These are phyloP conservation scores for Trichocladium uniseriatum DNA, from an alignment of 495 filamentous ascomycete species.

Conservation along the genomic window DNA sequence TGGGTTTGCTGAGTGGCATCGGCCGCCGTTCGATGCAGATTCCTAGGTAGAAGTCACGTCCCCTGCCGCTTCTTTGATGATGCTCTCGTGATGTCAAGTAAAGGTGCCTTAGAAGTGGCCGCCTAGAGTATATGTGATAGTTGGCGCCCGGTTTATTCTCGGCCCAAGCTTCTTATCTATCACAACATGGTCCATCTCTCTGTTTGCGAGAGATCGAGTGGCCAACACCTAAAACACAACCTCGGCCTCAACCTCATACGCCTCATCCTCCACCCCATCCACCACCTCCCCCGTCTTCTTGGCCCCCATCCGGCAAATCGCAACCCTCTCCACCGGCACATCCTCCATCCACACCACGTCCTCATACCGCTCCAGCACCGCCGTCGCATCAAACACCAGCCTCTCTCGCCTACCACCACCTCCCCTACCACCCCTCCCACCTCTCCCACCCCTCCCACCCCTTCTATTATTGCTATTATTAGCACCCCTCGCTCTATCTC, in stretches of 20 bases:
- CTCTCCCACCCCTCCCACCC: slow-evolving; percentile 21
- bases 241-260: slow-evolving; percentile 45
- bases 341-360: slow-evolving; percentile 54
- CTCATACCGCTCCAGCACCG: slow-evolving; percentile 41
- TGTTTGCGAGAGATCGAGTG: too few species aligned
- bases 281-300: slow-evolving; percentile 39
- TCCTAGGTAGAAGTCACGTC: neutral
- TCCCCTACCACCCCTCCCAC: too few species aligned
- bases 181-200: too few species aligned
- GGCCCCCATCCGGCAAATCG: slow-evolving; percentile 72
- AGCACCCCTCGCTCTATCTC: slow-evolving; percentile 11
- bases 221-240: slow-evolving; percentile 25
- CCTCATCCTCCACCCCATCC: slow-evolving; percentile 34
- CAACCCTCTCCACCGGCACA: slow-evolving; percentile 52
- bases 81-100: too few species aligned
- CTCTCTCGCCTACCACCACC: slow-evolving; percentile 29
- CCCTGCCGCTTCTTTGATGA: too few species aligned
- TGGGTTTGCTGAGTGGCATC: neutral
- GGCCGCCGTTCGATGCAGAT: neutral
- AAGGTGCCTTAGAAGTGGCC: too few species aligned
- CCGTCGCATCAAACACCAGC: slow-evolving; percentile 45
- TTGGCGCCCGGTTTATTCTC: too few species aligned
- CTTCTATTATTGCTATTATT: neutral
- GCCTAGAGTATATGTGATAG: too few species aligned
- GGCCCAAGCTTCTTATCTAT: too few species aligned